phyloP scores from a whole-genome alignment of 2,329 filamentous ascomycete species.

The Onygenales sp. region DNA sequence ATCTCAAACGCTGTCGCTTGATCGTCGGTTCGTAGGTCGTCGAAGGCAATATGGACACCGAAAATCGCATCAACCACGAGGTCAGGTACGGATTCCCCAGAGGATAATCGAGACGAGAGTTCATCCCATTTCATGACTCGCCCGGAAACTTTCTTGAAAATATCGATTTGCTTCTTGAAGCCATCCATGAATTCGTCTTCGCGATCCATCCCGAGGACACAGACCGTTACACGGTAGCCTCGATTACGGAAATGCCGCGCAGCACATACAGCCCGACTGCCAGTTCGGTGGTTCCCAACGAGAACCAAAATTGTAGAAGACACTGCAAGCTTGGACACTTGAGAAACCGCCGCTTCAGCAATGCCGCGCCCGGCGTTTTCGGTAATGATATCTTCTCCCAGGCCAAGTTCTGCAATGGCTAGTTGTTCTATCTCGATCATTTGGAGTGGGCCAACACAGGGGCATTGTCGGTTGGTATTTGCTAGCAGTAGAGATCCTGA shows the following conservation, averaged over 20 bases:
- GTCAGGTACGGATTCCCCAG: conserved; percentile 58
- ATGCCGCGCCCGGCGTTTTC: conserved; percentile 87
- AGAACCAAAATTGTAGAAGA: conserved; percentile 61
- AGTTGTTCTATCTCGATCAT: conserved; percentile 91
- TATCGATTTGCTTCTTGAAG: conserved; percentile 68
- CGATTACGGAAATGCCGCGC: conserved; percentile 80
- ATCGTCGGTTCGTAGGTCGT: conserved; percentile 73
- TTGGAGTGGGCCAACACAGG: conserved; percentile 59
- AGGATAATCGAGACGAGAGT: conserved; percentile 38
- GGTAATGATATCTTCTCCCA: conserved; percentile 81
- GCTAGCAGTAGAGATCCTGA: conserved; percentile 42
- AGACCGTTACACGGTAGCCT: conserved; percentile 69
- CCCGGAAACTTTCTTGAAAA: conserved; percentile 76
- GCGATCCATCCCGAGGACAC: conserved; percentile 74
- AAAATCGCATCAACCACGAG: conserved; percentile 84
- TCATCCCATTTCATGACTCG: conserved; percentile 56
- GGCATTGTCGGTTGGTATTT: conserved; percentile 46
- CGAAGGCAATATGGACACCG: conserved; percentile 77
- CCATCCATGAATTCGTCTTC: conserved; percentile 73
- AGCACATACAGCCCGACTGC: conserved; percentile 73
- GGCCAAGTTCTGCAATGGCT: conserved; percentile 73
- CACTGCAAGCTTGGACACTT: conserved; percentile 48
- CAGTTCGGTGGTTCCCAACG: conserved; percentile 92
- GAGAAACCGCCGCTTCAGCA: conserved; percentile 65
- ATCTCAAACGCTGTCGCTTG: conserved; percentile 79